Conservation (phyloP, 441 rosid genomes). For the Arabidopsis hybrid region DNA sequence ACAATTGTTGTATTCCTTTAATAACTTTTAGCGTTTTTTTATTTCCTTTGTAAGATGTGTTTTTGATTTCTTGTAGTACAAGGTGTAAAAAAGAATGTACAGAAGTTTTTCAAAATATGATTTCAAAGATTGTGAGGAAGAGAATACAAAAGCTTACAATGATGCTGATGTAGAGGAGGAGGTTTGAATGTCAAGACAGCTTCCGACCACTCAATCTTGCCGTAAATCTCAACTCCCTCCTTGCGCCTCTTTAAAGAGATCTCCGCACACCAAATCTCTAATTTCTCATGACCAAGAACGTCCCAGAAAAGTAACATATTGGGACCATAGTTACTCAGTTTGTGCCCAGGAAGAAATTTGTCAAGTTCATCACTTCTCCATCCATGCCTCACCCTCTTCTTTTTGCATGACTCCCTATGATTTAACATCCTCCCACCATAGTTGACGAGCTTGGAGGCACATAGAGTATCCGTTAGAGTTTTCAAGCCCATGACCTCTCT, state of each 20-base stretch:
- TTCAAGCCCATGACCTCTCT: background rate
- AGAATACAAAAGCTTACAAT: constrained; percentile 9
- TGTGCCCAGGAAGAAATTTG: background rate
- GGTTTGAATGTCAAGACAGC: background rate
- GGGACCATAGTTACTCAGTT: constrained; percentile 9
- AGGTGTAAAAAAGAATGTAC: background rate
- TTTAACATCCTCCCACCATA: background rate
- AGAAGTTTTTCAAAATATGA: background rate
- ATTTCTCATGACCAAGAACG: background rate
- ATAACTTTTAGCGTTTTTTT: background rate
- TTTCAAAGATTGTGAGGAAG: constrained; percentile 6
- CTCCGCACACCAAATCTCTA: background rate
- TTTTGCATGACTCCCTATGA: background rate
- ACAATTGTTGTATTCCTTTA: background rate
- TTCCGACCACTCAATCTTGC: background rate
- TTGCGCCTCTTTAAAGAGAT: background rate
- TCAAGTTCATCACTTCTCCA: background rate
- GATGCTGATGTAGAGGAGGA: background rate
- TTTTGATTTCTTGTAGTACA: background rate
- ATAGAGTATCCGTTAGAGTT: background rate
- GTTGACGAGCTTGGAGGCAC: background rate
- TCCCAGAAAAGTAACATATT: constrained; percentile 11
- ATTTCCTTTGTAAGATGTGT: background rate
- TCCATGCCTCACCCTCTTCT: background rate
- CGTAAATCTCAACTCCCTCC: background rate